Evolutionary conservation across 2,329 filamentous ascomycete species (phyloP).

Genomic region (Colletotrichum horii): DNA sequence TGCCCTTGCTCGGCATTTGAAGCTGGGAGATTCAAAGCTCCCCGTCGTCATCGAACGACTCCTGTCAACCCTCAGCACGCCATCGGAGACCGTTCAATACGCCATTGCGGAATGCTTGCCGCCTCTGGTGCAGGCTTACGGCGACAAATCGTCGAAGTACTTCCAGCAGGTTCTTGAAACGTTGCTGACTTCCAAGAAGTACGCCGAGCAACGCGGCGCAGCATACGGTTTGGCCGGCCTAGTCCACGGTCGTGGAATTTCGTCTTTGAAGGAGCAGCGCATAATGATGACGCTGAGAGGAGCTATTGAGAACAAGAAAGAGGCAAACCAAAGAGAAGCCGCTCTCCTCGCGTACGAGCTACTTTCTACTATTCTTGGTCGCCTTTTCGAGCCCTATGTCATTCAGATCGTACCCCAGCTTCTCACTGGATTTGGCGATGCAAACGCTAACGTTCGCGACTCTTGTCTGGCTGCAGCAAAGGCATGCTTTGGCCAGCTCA

Average conservation of each 20-base stretch:
- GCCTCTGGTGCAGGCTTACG: constrained; percentile 83
- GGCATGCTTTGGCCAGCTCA: constrained; percentile 89
- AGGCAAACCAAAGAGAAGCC: constrained; percentile 85
- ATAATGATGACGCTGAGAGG: constrained; percentile 82
- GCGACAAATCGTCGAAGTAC: constrained; percentile 79
- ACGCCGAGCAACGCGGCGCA: constrained; percentile 89
- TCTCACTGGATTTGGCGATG: constrained; percentile 86
- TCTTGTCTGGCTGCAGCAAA: constrained; percentile 93
- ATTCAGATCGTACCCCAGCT: constrained; percentile 94
- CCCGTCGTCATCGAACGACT: constrained; percentile 87
- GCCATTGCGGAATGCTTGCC: constrained; percentile 94
- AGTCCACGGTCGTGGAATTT: constrained; percentile 85
- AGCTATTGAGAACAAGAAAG: constrained; percentile 95
- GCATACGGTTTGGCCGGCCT: constrained; percentile 94
- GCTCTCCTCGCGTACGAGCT: constrained; percentile 91
- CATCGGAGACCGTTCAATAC: constrained; percentile 96
- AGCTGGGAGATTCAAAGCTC: constrained; percentile 83
- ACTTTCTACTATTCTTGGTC: constrained; percentile 82
- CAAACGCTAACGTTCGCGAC: constrained; percentile 86
- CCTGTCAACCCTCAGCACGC: constrained; percentile 86
- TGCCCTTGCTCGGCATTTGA: constrained; percentile 86
- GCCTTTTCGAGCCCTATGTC: constrained; percentile 93
- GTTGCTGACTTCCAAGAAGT: constrained; percentile 86
- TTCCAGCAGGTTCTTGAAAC: constrained; percentile 81
- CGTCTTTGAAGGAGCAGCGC: constrained; percentile 80